Evolutionary conservation across 2,329 filamentous ascomycete species (phyloP), one percentile per base, ranked within the genome.

Genomic region (Daldinia sp.): DNA sequence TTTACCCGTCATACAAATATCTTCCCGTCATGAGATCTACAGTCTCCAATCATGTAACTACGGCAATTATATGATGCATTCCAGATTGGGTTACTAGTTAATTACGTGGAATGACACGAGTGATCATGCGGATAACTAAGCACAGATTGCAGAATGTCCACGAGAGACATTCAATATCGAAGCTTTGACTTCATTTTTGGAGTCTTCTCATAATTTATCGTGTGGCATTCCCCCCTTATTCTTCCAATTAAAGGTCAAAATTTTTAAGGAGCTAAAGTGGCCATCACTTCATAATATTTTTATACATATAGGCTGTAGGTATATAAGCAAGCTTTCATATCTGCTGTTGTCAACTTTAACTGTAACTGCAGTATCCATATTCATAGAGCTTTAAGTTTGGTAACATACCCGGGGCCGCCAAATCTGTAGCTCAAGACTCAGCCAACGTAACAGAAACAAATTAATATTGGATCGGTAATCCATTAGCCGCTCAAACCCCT

Each of bases 231-330:
- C n/a, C n/a, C n/a, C n/a, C 5, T 17, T 17, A 3, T n/a, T 41
- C 17, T 41, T 23, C 11, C n/a, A n/a, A 23, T 3, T 19, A 10
- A 43, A 43, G 11, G 9, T 67, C 37, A 66, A 58, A 37, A 41
- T 15, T n/a, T 32, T 11, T 32, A 10, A 13, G n/a, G n/a, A n/a
- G n/a, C n/a, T n/a, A n/a, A n/a, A n/a, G n/a, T n/a, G n/a, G n/a
- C n/a, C n/a, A n/a, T n/a, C n/a, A n/a, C n/a, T n/a, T n/a, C n/a
- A n/a, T n/a, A n/a, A n/a, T n/a, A n/a, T n/a, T n/a, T n/a, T n/a
- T n/a, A n/a, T n/a, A n/a, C n/a, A n/a, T n/a, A n/a, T n/a, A n/a
- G n/a, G n/a, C n/a, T n/a, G n/a, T n/a, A n/a, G n/a, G n/a, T n/a
- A n/a, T n/a, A n/a, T n/a, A n/a, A n/a, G n/a, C n/a, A n/a, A n/a